A percentile compares a stretch with the other conserved stretches of the same genome.
Evolutionary conservation across 495 filamentous ascomycete species (phyloP).

Genomic region (Xylaria venustula): DNA sequence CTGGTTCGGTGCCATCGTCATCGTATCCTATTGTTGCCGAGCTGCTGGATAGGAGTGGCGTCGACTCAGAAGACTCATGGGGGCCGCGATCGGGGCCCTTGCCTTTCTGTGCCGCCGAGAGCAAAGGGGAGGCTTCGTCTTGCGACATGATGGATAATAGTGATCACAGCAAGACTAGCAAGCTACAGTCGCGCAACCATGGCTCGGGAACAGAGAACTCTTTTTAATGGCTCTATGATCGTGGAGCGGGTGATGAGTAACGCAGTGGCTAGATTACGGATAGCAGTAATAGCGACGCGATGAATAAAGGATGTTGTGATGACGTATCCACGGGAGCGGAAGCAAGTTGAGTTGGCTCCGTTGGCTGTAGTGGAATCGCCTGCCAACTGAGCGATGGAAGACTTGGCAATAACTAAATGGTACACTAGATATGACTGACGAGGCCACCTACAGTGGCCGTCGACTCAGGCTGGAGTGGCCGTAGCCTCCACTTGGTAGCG

Average conservation of each 20-base stretch:
- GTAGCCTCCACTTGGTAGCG: too few species aligned
- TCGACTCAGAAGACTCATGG: constrained; percentile 44
- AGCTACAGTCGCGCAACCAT: constrained; percentile 4
- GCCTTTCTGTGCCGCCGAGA: constrained; percentile 31
- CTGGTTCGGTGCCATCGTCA: constrained; percentile 39
- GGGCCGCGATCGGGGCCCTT: constrained; percentile 27
- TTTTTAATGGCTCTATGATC: too few species aligned
- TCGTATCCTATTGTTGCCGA: constrained; percentile 45
- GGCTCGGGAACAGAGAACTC: background rate
- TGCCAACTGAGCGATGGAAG: background rate
- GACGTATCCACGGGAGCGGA: too few species aligned
- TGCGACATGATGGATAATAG: constrained; percentile 40
- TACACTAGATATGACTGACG: too few species aligned
- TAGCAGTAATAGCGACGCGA: too few species aligned
- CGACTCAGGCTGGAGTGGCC: too few species aligned
- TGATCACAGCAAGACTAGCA: background rate
- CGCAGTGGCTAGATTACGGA: too few species aligned
- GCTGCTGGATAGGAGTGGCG: constrained; percentile 51
- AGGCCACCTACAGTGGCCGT: too few species aligned
- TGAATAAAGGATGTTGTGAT: too few species aligned
- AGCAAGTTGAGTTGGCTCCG: too few species aligned
- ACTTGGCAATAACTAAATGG: background rate
- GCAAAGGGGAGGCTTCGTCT: constrained; percentile 42
- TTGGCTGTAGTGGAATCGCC: background rate
- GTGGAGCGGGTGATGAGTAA: too few species aligned